Evolutionary conservation across 2,329 filamentous ascomycete genomes (phyloP), one percentile per base, ranked within the genome.

Genomic region (Aspergillus sp.): DNA sequence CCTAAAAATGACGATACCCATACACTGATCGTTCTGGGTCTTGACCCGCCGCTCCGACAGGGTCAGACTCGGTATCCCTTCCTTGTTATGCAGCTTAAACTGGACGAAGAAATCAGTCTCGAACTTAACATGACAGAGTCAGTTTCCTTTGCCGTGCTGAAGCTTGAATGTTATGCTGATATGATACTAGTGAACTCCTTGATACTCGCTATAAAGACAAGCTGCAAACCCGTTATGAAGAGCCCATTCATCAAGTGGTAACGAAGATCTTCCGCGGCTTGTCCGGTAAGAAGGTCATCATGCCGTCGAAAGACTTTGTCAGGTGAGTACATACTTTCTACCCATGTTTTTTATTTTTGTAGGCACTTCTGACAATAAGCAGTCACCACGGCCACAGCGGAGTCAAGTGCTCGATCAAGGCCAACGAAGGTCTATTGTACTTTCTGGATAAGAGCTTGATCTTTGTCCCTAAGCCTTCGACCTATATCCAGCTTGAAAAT

Each of bases 341-440:
- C 19, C 19, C 19, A 19, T 19, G 19, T 19, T 19, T 19, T 19
- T 19, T 19, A 19, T 19, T 1, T 19, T 19, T 19, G 19, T 19
- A 19, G 19, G 19, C 19, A 3, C 29, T 33, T 10, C 48, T 52
- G 35, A 55, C 43, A 35, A 9, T 41, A 19, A 19, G 2, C 44
- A 67, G 86, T 56, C 93, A 97, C 71, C 89, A 95, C 65, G 82
- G 86, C 60, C 90, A 96, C 68, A 88, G 84, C 57, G 93, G 93
- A 48, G 94, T 98, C 70, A 98, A 98, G 73, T 98, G 93, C 70
- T 94, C 90, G n/a, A 96, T 98, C 80, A 98, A 98, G 73, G 94
- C 94, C 45, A 96, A 94, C 68, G 93, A 98, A 72, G 93, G 94
- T 50, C 90, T 95, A 64, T 75, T 98, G 43, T 98, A 94, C 79